These are phyloP conservation scores for Collybia sordida DNA, from an alignment of 768 basidiomycete species.

Conservation along the genomic window DNA sequence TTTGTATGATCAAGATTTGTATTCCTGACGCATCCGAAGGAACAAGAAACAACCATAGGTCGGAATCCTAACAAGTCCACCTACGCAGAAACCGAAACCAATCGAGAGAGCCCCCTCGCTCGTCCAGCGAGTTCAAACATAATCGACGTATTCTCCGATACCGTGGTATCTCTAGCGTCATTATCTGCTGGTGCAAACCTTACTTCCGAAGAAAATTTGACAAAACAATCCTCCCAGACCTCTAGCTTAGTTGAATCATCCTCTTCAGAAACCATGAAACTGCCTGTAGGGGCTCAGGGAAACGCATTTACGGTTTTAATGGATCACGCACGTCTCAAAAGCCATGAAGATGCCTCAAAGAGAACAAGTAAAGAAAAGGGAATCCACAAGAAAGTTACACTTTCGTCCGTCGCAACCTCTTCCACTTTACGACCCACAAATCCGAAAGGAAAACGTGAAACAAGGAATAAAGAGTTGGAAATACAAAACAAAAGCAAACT, in stretches of 20 bases:
- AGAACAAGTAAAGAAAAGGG: conserved; percentile 22
- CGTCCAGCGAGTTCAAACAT: conserved; percentile 22
- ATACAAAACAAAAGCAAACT: conserved; percentile 18
- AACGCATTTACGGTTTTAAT: conserved; percentile 36
- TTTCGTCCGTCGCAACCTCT: conserved; percentile 5
- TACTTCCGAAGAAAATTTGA: conserved; percentile 5
- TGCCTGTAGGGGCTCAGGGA: background rate
- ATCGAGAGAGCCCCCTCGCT: conserved; percentile 30
- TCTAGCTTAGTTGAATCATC: conserved; percentile 9
- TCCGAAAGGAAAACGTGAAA: conserved; percentile 2
- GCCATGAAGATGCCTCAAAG: conserved; percentile 12
- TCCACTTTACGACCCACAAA: conserved; percentile 1
- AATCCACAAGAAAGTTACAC: conserved; percentile 7
- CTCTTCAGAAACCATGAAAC: conserved; percentile 8
- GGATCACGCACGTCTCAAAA: conserved; percentile 20
- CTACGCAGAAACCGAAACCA: too few relatives aligned
- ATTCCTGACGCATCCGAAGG: too few relatives aligned
- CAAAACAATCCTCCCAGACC: background rate
- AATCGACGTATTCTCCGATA: conserved; percentile 1
- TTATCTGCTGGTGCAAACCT: conserved; percentile 14
- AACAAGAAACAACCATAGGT: too few relatives aligned
- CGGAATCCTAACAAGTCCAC: too few relatives aligned
- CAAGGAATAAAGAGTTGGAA: conserved; percentile 12
- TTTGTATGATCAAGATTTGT: background rate
- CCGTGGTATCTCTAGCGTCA: background rate